These are phyloP conservation scores for Periconia macrospinosa DNA, from an alignment of 2,329 filamentous ascomycete genomes.

Conservation along the genomic window DNA sequence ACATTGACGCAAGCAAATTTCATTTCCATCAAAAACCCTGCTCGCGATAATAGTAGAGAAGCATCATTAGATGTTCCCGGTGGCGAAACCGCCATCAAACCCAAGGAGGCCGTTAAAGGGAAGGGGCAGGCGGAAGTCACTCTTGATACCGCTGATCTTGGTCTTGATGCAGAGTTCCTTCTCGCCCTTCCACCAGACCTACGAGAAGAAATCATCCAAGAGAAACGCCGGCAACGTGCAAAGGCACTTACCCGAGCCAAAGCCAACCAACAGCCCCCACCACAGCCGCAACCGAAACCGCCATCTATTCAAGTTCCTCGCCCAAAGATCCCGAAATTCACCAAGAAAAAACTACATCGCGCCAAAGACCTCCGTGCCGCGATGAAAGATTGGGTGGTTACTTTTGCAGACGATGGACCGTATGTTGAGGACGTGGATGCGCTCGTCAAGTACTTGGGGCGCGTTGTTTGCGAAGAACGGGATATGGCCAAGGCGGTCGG, in stretches of 20 bases:
- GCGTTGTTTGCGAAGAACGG: slow-evolving; percentile 73
- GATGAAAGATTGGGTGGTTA: slow-evolving; percentile 73
- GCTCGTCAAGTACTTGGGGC: slow-evolving; percentile 70
- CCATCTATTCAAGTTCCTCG: slow-evolving; percentile 50
- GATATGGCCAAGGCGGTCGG: slow-evolving; percentile 75
- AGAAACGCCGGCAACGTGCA: slow-evolving; percentile 57
- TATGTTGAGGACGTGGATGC: slow-evolving; percentile 77
- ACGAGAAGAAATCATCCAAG: slow-evolving; percentile 69
- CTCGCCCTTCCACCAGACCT: slow-evolving; percentile 77
- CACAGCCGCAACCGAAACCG: slow-evolving; percentile 24
- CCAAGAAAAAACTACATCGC: slow-evolving; percentile 57
- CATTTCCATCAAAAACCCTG: slow-evolving; percentile 45
- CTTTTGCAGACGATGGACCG: slow-evolving; percentile 74
- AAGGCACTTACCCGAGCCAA: slow-evolving; percentile 16
- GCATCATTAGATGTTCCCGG: slow-evolving; percentile 9
- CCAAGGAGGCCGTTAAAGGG: slow-evolving; percentile 25
- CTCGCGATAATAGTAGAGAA: slow-evolving; percentile 17
- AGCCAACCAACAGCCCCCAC: slow-evolving; percentile 36
- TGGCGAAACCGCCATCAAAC: slow-evolving; percentile 2
- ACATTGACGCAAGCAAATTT: slow-evolving; percentile 74
- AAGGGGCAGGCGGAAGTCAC: slow-evolving; percentile 6
- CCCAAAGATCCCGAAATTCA: slow-evolving; percentile 62
- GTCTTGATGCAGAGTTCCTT: slow-evolving; percentile 65
- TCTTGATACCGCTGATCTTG: slow-evolving; percentile 22
- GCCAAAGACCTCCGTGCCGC: slow-evolving; percentile 71